These are phyloP conservation scores for Monosporozyma siamensis DNA, from an alignment of 805 yeast genomes.

Conservation along the genomic window DNA sequence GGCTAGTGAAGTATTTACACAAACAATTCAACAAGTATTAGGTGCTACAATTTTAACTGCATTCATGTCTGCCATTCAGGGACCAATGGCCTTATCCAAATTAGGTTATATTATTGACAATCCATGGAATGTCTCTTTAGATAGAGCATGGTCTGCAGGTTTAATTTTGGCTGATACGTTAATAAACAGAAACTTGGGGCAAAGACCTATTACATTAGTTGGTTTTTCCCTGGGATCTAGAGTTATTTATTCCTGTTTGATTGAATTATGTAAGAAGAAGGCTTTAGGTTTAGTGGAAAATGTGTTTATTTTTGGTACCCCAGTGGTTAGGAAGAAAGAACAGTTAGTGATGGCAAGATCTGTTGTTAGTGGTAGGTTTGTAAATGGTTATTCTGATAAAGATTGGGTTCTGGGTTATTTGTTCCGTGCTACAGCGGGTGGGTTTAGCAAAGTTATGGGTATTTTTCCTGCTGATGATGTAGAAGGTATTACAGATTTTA, in stretches of 20 bases:
- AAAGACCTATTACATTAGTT: constrained; percentile 81
- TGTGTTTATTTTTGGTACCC: constrained; percentile 81
- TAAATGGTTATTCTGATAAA: constrained; percentile 82
- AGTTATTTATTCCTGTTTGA: constrained; percentile 78
- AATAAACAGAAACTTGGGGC: constrained; percentile 79
- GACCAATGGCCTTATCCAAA: constrained; percentile 86
- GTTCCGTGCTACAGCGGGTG: constrained; percentile 93
- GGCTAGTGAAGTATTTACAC: constrained; percentile 88
- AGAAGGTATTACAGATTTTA: constrained; percentile 69
- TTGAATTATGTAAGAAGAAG: constrained; percentile 76
- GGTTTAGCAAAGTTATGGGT: constrained; percentile 85
- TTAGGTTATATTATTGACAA: constrained; percentile 84
- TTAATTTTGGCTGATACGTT: constrained; percentile 82
- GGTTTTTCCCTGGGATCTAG: constrained; percentile 94
- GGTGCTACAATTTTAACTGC: constrained; percentile 88
- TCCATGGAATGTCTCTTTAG: constrained; percentile 96
- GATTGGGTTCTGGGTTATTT: constrained; percentile 96
- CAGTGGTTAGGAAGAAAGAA: constrained; percentile 69
- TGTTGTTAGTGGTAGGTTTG: constrained; percentile 80
- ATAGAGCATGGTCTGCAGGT: constrained; percentile 97
- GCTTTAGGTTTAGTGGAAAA: constrained; percentile 85
- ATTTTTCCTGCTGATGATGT: constrained; percentile 61
- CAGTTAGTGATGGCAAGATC: constrained; percentile 71
- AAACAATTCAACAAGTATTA: constrained; percentile 87
- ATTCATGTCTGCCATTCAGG: constrained; percentile 83